Percentiles rank a stretch among this genome's conserved stretches.
phyloP scores from a whole-genome alignment of 345 rosid species.

The Psidium friedrichsthalianum region DNA sequence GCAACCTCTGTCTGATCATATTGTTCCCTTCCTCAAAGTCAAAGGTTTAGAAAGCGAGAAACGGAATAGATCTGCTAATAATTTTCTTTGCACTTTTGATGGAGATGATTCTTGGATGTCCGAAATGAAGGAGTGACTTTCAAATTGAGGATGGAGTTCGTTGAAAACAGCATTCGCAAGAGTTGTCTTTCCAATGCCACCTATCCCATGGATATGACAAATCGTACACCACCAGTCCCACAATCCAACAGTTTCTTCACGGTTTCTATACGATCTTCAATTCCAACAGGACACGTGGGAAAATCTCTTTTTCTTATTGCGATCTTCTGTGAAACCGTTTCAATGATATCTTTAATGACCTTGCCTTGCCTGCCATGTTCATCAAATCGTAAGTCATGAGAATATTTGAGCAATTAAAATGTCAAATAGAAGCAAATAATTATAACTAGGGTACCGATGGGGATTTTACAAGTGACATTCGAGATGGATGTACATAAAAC shows the following conservation, averaged over 20 bases:
- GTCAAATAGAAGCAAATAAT: neutral
- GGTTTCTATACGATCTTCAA: neutral
- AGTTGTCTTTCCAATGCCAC: neutral
- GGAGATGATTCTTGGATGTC: neutral
- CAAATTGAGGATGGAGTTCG: neutral
- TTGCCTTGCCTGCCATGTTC: neutral
- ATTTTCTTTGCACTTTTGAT: accelerated
- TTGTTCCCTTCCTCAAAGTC: neutral
- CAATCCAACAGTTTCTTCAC: neutral
- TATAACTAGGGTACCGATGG: accelerated
- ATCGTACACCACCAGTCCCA: neutral
- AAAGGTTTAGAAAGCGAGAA: neutral
- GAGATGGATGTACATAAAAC: neutral
- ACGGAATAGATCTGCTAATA: neutral
- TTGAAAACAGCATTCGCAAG: neutral
- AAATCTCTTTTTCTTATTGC: neutral
- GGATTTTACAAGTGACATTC: neutral
- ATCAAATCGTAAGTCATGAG: too few species aligned
- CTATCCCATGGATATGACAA: neutral
- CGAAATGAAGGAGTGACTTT: neutral
- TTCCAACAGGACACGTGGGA: neutral
- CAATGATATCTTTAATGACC: neutral
- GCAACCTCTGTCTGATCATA: neutral
- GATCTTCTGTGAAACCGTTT: neutral
- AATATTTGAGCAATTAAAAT: too few species aligned